A percentile compares a stretch with the other conserved stretches of the same genome.
Evolutionary conservation across 176 grass and related monocot species (phyloP).

Genomic region (Leersia perrieri): DNA sequence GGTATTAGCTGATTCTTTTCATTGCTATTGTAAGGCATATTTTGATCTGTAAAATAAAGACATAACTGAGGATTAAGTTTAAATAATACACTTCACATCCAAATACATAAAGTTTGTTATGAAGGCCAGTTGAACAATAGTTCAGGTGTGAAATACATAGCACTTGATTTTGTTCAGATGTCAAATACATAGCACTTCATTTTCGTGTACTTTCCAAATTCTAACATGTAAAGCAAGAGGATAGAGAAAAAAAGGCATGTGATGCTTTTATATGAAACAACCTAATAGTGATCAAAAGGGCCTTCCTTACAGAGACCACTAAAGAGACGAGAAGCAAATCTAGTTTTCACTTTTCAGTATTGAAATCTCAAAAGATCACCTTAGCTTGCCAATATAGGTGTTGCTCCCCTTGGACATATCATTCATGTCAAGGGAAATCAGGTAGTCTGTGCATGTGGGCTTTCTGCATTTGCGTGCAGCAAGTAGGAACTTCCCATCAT

Average conservation of each 20-base stretch:
- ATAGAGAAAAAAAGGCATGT: background rate
- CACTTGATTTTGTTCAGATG: background rate
- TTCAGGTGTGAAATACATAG: background rate
- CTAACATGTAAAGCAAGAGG: background rate
- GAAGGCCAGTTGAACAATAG: background rate
- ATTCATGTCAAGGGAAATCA: constrained; percentile 69
- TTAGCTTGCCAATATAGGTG: constrained; percentile 93
- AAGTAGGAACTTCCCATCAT: constrained; percentile 90
- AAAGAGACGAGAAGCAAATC: constrained; percentile 4
- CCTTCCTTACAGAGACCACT: background rate
- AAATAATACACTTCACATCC: background rate
- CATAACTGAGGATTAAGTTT: background rate
- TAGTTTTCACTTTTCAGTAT: constrained; percentile 7
- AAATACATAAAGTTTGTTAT: background rate
- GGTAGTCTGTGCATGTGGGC: constrained; percentile 89
- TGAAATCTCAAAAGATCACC: constrained; percentile 44
- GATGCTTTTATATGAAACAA: constrained; percentile 18
- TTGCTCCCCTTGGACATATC: constrained; percentile 82
- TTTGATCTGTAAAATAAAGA: background rate
- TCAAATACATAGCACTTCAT: background rate
- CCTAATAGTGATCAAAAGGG: background rate
- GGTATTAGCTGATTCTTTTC: constrained; percentile 1
- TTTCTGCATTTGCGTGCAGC: constrained; percentile 86
- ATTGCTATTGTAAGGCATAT: background rate
- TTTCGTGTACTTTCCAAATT: background rate